Base-by-base conservation (phyloP, 1,284 basidiomycete species). In the Ceratobasidium sp. region DNA sequence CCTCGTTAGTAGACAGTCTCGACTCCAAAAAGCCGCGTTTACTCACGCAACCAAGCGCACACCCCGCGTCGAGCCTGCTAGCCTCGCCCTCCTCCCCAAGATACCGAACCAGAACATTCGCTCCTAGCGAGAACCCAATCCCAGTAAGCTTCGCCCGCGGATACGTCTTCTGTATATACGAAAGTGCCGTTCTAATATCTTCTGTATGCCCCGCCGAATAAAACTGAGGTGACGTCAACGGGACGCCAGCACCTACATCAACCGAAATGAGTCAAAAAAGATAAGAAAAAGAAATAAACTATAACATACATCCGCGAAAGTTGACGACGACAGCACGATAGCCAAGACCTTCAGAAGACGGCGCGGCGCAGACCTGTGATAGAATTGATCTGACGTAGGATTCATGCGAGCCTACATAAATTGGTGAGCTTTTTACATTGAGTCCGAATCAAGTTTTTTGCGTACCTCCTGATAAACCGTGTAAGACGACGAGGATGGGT, bases 111-210 rank as follows among this genome's bases (percentile, higher is more conserved):
- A 99, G 84, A 53, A 99, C 92, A 80, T 95, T 95, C 48, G 96
- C 95, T 65, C 97, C 98, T 59, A 99, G 89, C 2, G 95, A 98
- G 84, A 98, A 99, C 6, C 96, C 96, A 33, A 98, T 84, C 14
- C 94, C 97, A 44, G 97, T 84, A 50, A 99, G 84, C 7, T 92
- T 93, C 0, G 96, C 94, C 27, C 87, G 83, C 1, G 98, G 96
- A 79, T 92, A 97, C 75, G 85, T 83, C 75, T 89, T 83, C 5
- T 90, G 86, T 66, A 99, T 88, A 83, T 93, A 93, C 80, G 93
- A 87, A 56, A 97, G 82, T 0, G 95, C 93, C 72, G 90, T 90
- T 57, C 95, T 90, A 45, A 97, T 85, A 83, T 99, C 97, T 77
- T 94, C 91, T 14, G 95, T 97, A 78, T 95, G 86, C 44, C 89